Base-by-base conservation (phyloP, 768 basidiomycete genomes). In the Tylopilus sp. region DNA sequence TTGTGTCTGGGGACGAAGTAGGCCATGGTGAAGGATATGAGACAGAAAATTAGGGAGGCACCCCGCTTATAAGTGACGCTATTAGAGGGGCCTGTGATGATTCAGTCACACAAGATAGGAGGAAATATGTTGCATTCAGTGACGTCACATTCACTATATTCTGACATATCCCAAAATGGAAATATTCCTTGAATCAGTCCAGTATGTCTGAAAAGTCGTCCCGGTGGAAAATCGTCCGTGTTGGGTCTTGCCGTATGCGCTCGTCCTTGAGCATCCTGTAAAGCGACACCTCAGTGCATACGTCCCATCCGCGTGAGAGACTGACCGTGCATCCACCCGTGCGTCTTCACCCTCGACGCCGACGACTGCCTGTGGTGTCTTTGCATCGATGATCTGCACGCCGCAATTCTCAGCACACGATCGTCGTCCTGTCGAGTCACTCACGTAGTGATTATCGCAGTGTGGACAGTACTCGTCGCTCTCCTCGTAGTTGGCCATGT, bases 391-490 rank as follows among this genome's bases (percentile, higher is more conserved):
- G 31, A 98, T 88, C 94, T 98, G 64, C 7, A 19, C 29, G 21
- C 30, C 30, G 11, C 21, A n/a, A n/a, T 2, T 5, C 16, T 57
- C 51, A 56, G 29, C 41, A 9, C 31, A 19, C 17, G 16, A 6
- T 5, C 19, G 52, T 42, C 46, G 43, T 12, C 19, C 16, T 48
- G 29, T 24, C 30, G 25, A 17, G 17, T 3, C 21, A 76, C 89
- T 62, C 66, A 96, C 97, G 69, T 95, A 99, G 67, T 95, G 95
- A 67, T 98, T 98, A 72, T 98, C 97, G 66, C 97, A 98, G 71
- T 97, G 89, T 0, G 96, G 97, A 67, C 97, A 98, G 67, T 86
- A 98, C 71, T 99, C 97, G 68, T 98, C 95, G 65, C 92, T 93
- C 69, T 99, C 96, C 62, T 98, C 96, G 64, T 92, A 98, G 8